These are phyloP conservation scores for Pezicula carpinea DNA, from an alignment of 2,329 filamentous ascomycete genomes.

Conservation along the genomic window DNA sequence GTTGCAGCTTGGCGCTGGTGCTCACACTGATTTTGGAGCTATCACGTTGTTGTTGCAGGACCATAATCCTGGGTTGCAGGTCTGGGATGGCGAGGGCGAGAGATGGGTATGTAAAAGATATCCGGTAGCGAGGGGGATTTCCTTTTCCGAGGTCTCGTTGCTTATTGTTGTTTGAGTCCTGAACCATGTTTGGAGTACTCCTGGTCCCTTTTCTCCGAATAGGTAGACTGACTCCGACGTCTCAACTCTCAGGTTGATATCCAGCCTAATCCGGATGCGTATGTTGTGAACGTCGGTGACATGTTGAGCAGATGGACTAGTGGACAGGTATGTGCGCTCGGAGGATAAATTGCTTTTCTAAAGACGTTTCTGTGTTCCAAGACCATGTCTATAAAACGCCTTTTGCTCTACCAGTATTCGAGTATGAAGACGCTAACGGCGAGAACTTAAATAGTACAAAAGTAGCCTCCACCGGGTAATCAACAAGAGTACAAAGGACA, in stretches of 20 bases:
- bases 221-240: too few species aligned
- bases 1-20: constrained; percentile 29
- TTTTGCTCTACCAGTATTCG: too few species aligned
- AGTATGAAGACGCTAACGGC: too few species aligned
- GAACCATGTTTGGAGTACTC: too few species aligned
- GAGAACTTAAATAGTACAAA: constrained; percentile 33
- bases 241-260: constrained; percentile 25
- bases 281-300: constrained; percentile 47
- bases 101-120: constrained; percentile 30
- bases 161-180: too few species aligned
- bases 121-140: too few species aligned
- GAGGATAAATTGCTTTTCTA: too few species aligned
- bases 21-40: constrained; percentile 49
- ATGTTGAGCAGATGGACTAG: constrained; percentile 44
- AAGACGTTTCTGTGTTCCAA: too few species aligned
- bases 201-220: too few species aligned
- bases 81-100: constrained; percentile 37
- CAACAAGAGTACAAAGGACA: constrained; percentile 41
- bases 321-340: constrained; percentile 21
- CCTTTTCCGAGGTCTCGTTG: too few species aligned
- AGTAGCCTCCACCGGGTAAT: constrained; percentile 50
- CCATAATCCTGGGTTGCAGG: constrained; percentile 43
- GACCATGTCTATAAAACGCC: too few species aligned
- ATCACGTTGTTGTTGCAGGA: constrained; percentile 51
- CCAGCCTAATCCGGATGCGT: constrained; percentile 37